Evolutionary conservation across 225 moss, liverwort and hornwort genomes (phyloP).

Genomic region (Physcomitrium patens): DNA sequence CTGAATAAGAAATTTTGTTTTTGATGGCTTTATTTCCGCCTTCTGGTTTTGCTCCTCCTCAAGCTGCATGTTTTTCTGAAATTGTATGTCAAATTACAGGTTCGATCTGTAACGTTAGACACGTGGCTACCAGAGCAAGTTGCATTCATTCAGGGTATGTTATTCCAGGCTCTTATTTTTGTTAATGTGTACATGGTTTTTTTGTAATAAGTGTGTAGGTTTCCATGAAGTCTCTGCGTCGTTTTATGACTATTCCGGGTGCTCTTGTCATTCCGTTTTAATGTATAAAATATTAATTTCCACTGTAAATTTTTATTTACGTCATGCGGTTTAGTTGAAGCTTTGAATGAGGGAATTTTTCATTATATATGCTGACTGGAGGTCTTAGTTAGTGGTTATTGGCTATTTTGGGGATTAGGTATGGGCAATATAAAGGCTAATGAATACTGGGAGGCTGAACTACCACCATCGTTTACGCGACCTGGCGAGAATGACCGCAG

Average conservation of each 20-base stretch:
- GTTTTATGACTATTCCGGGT: background rate
- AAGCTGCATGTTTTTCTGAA: slow-evolving; percentile 28
- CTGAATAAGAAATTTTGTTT: no score
- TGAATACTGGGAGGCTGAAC: slow-evolving; percentile 87
- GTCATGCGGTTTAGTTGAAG: no score
- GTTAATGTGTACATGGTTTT: background rate
- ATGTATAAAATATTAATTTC: no score
- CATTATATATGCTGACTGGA: background rate
- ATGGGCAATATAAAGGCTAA: slow-evolving; percentile 96
- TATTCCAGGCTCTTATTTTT: background rate
- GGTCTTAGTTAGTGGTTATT: background rate
- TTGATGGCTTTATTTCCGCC: no score
- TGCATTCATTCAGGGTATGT: slow-evolving; percentile 84
- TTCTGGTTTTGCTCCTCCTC: background rate
- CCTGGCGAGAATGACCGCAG: slow-evolving; percentile 85
- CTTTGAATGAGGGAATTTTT: background rate
- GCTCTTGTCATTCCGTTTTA: no score
- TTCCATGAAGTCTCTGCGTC: background rate
- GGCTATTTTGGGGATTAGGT: slow-evolving; percentile 42
- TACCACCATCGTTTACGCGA: slow-evolving; percentile 80
- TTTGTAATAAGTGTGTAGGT: background rate
- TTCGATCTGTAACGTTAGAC: slow-evolving; percentile 96
- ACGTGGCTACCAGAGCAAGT: slow-evolving; percentile 99
- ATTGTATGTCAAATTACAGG: slow-evolving; percentile 47
- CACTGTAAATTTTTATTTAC: no score